Percentiles rank a stretch among this genome's conserved stretches.
These are phyloP conservation scores for Nicotiana sylvestris DNA, from an alignment of 257 asterid genomes.

Conservation along the genomic window DNA sequence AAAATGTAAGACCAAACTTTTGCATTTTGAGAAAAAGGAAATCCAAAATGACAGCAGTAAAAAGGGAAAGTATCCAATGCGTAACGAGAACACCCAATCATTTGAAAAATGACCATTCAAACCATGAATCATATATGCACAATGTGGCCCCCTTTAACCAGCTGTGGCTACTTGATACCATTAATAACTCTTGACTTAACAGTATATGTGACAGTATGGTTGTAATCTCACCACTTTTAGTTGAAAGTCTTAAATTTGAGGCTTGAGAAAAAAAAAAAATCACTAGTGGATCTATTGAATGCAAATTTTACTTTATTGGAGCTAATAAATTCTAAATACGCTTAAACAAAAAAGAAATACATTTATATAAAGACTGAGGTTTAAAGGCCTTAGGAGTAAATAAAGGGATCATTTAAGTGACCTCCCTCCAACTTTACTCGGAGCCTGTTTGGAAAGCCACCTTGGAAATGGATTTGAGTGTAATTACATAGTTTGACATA, in stretches of 20 bases:
- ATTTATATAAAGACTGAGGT: no score
- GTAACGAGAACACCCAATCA: conserved; percentile 57
- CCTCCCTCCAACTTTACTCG: no score
- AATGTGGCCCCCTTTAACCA: conserved; percentile 34
- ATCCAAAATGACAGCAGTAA: neutral
- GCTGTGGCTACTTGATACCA: conserved; percentile 9
- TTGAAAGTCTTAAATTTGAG: no score
- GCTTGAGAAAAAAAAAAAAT: neutral
- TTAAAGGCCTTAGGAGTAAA: no score
- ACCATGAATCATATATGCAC: conserved; percentile 42
- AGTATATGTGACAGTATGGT: neutral
- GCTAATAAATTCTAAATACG: no score
- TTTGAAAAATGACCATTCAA: conserved; percentile 82
- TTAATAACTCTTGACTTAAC: neutral
- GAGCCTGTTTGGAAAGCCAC: no score
- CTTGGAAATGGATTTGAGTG: no score
- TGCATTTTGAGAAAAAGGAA: neutral
- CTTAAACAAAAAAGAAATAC: no score
- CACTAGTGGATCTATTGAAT: no score
- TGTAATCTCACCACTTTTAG: neutral
- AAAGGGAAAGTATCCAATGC: conserved; percentile 66
- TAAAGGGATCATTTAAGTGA: no score
- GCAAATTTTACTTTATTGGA: no score
- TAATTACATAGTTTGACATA: no score
- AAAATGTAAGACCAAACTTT: neutral